Base-by-base conservation (phyloP, 768 basidiomycete species). In the Auriscalpium orientale region DNA sequence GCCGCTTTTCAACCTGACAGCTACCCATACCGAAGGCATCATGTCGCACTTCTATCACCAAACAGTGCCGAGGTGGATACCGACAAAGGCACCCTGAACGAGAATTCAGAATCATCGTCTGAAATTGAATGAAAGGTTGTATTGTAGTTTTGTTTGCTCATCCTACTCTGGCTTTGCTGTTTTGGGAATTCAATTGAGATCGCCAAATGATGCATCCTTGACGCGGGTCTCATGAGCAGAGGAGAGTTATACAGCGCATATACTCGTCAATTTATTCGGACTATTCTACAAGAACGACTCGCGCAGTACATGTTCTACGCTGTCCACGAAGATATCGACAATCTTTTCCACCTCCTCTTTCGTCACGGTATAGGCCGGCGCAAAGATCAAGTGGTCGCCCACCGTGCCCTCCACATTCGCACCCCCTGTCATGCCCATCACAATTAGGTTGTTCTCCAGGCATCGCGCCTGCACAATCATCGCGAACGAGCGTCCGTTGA, bases 321-420 rank as follows among this genome's bases (percentile, higher is more conserved):
- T 84, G 59, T 71, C 68, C n/a, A 87, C 79, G 62, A 91, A 78
- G 15, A 83, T 67, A 15, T 80, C 76, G 6, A 82, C 87, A 57
- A 93, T 86, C 68, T 67, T 76, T 60, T 84, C 80, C 20, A 91
- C 75, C 70, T 93, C 80, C 62, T 82, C 78, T 58, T 74, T 72
- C 5, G 82, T 89, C 43, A 89, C 75, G 65, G 85, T 93, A 67
- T 89, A 91, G 6, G 91, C 87, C 33, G 92, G 92, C 0, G 88
- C 79, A 51, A 95, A 72, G 58, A 94, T 79, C 51, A 82, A 70
- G 62, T 86, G 83, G 57, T 91, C 79, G 67, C 92, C 92, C 67
- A 77, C 78, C 8, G 76, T 82, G 12, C 89, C 89, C 64, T 89
- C 80, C 36, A 87, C 51, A 57, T 78, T 81, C 15, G 84, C 77